Evolutionary conservation across 1,284 basidiomycete species (phyloP).

Genomic region (Cryptococcus sp.): DNA sequence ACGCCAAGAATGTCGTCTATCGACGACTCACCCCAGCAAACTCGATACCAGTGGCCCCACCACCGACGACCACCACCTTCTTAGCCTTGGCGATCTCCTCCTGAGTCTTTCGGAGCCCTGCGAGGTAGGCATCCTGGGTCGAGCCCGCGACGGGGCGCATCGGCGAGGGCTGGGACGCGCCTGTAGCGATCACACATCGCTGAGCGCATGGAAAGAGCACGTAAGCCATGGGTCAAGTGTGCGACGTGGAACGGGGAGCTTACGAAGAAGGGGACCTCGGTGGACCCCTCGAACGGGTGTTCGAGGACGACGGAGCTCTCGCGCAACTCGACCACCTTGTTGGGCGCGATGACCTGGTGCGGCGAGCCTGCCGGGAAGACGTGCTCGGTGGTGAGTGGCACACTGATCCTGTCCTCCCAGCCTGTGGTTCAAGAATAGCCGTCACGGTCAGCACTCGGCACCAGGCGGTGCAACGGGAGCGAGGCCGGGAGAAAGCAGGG

Average conservation of each 20-base stretch:
- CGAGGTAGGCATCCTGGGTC: slow-evolving; percentile 22
- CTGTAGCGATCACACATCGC: slow-evolving; percentile 45
- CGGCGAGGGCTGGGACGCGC: slow-evolving; percentile 42
- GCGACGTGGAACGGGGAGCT: too few relatives aligned
- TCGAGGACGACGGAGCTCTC: slow-evolving; percentile 40
- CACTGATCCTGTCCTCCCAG: slow-evolving; percentile 47
- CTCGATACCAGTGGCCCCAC: slow-evolving; percentile 53
- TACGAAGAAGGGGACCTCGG: slow-evolving; percentile 47
- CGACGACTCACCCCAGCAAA: slow-evolving; percentile 45
- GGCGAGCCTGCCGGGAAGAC: slow-evolving; percentile 39
- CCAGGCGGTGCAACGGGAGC: background rate
- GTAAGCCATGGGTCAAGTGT: background rate
- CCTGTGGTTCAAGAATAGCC: slow-evolving; percentile 14
- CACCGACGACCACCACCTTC: slow-evolving; percentile 48
- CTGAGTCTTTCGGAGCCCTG: slow-evolving; percentile 31
- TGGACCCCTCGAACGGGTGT: slow-evolving; percentile 43
- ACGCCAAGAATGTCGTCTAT: background rate
- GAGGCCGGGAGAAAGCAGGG: too few relatives aligned
- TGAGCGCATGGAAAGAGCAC: slow-evolving; percentile 5
- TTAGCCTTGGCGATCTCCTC: slow-evolving; percentile 33
- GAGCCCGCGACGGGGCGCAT: slow-evolving; percentile 37
- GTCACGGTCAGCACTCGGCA: slow-evolving; percentile 1
- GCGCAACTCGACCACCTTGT: slow-evolving; percentile 44
- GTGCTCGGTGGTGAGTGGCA: slow-evolving; percentile 31
- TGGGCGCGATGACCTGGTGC: slow-evolving; percentile 39